Base-by-base conservation (phyloP, 2,329 filamentous ascomycete genomes). In the Corynespora cassiicola region DNA sequence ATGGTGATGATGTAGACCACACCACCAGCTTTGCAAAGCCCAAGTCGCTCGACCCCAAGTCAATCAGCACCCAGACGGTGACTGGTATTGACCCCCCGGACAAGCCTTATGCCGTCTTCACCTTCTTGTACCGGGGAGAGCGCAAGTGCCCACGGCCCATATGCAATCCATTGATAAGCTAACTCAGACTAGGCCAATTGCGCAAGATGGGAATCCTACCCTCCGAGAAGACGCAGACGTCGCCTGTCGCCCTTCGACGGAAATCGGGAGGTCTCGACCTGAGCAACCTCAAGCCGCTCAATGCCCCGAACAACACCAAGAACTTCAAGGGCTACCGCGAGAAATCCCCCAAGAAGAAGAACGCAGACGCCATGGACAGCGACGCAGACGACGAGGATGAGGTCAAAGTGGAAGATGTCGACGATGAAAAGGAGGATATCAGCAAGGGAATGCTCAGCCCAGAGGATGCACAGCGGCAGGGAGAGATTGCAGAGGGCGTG, bases 31-130 rank as follows among this genome's bases (percentile, higher is more conserved):
- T 97, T 69, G 92, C 92, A 7, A 95, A 96, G 72, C 92, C 91
- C 10, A 97, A 96, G 77, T 87, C 90, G 2, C 78, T 96, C 36
- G 95, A 97, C 72, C 92, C 92, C 0, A 96, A 96, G 73, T 90
- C 90, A 2, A 99, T 99, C 63, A 97, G 91, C 63, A 99, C 94
- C 3, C 94, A 99, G 72, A 99, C 94, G 0, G 94, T 99, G n/a
- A 97, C 94, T 7, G 94, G 92, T 12, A 95, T 97, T 47, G 94
- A 99, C 67, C 89, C 90, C 0, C 90, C 91, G 14, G 92, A 97
- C 48, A 94, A 92, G 70, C 94, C 95, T 3, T 99, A 96, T 71
- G 94, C 94, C 4, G 86, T 88, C 7, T 99, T 99, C 68, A 97
- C 95, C 18, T 99, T 99, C 69, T 90, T 97, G 72, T 99, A 99